Base-by-base conservation (phyloP, 1,139 yeast species). In the Meyerozyma guilliermondii region DNA sequence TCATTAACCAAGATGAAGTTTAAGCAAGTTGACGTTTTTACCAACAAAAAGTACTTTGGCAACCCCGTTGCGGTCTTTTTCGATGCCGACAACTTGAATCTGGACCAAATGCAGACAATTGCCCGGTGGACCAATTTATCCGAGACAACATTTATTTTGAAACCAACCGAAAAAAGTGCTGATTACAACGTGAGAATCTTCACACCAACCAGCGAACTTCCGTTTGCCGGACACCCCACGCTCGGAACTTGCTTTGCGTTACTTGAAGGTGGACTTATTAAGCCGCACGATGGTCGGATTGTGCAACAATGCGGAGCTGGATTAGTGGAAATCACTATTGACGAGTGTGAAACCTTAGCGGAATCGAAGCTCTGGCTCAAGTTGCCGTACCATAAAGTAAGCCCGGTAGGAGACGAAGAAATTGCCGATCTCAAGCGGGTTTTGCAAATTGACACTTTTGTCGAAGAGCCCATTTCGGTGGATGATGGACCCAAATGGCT, bases 201-300 rank as follows among this genome's bases (percentile, higher is more conserved):
- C 50, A 64, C 75, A 0, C 74, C 79, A 0, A 47, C 38, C 3
- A 38, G 41, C 1, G 83, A 78, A 50, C 53, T 79, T 31, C 80
- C 81, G 3, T 78, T 78, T 60, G 83, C 83, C 1, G 83, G 84
- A 1, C 83, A 78, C 50, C 83, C 83, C 3, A 78, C 81, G 0
- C 50, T 78, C 24, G 83, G 83, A 3, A 62, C 80, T 0, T 70
- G 76, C 28, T 61, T 55, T 51, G 78, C 79, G 1, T 58, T 65
- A 26, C 44, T 68, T 27, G 73, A 73, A 44, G 56, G 61, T 18
- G 65, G 56, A 17, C 36, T 49, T 23, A 49, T 66, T 11, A 41
- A 22, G 9, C 59, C 63, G 3, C 48, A 47, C n/a, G 47, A 55
- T 13, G 65, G 65, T 2, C 52, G 49, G 36, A 39, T 73, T 10